Conservation (phyloP, 1,139 yeast genomes). For the Nakaseomyces sp. region DNA sequence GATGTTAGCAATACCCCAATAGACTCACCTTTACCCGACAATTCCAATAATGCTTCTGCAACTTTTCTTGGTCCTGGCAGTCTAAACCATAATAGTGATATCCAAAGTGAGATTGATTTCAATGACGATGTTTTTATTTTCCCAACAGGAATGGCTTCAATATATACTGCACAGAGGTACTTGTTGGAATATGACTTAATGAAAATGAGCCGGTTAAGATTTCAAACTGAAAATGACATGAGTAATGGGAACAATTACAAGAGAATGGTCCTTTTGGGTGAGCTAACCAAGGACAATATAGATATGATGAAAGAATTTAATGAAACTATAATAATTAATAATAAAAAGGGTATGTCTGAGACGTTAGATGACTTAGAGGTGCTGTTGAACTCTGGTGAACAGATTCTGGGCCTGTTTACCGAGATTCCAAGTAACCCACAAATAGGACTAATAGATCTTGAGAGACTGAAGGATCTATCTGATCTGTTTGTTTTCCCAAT, state of each 20-base stretch:
- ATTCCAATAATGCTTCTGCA: slow-evolving; percentile 3
- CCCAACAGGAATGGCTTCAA: slow-evolving; percentile 91
- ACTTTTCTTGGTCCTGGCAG: not conserved
- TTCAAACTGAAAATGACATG: slow-evolving; percentile 7
- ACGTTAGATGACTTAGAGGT: slow-evolving; percentile 45
- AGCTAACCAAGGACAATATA: slow-evolving; percentile 89
- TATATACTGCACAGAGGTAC: slow-evolving; percentile 73
- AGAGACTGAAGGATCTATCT: slow-evolving; percentile 54
- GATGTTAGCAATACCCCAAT: slow-evolving; percentile 2
- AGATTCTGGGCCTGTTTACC: slow-evolving; percentile 63
- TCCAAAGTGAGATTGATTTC: slow-evolving; percentile 12
- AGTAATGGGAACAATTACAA: slow-evolving; percentile 31
- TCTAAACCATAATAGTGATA: not conserved
- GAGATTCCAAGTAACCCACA: slow-evolving; percentile 94
- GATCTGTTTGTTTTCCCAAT: slow-evolving; percentile 64
- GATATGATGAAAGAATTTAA: slow-evolving; percentile 84
- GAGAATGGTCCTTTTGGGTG: slow-evolving; percentile 86
- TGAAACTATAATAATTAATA: slow-evolving; percentile 74
- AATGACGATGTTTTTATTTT: slow-evolving; percentile 62
- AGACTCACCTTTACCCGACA: slow-evolving; percentile 2
- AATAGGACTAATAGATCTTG: slow-evolving; percentile 71
- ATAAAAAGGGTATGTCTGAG: slow-evolving; percentile 62
- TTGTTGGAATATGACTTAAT: slow-evolving; percentile 36
- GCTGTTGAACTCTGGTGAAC: slow-evolving; percentile 52
- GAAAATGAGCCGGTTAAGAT: slow-evolving; percentile 24